phyloP scores from a whole-genome alignment of 1,284 basidiomycete genomes.

The Neonothopanus nambi region DNA sequence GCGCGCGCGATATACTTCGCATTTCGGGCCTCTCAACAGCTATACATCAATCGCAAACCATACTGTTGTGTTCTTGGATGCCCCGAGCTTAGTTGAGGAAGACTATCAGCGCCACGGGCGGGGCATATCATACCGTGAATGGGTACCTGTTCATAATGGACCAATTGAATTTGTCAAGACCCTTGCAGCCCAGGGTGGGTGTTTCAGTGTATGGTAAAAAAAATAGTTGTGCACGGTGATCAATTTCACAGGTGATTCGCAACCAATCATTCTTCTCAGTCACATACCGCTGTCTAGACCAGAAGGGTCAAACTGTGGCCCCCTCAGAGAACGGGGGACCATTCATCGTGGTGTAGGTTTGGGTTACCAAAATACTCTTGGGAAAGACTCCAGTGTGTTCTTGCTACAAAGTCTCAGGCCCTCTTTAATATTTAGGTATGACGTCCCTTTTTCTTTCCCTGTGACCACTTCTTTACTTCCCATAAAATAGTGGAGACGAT shows the following conservation, averaged over 20 bases:
- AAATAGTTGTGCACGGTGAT: conserved; percentile 14
- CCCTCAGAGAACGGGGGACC: conserved; percentile 68
- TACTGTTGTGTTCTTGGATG: conserved; percentile 73
- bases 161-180: conserved; percentile 69
- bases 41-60: conserved; percentile 63
- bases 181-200: conserved; percentile 47
- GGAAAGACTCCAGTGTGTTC: conserved; percentile 71
- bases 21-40: conserved; percentile 68
- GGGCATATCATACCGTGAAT: conserved; percentile 49
- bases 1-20: conserved; percentile 59
- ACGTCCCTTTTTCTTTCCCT: conserved; percentile 4
- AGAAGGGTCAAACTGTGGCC: conserved; percentile 71
- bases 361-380: conserved; percentile 83
- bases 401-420: conserved; percentile 72
- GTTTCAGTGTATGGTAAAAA: conserved; percentile 16
- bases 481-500: conserved; percentile 71
- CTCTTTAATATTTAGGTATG: conserved; percentile 70
- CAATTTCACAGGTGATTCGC: background rate
- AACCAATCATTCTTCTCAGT: conserved; percentile 26
- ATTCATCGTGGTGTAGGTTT: conserved; percentile 75
- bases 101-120: conserved; percentile 62
- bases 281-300: conserved; percentile 61
- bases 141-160: conserved; percentile 58
- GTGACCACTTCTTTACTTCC: background rate
- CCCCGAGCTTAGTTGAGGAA: conserved; percentile 79